Evolutionary conservation across 169 alveolate species (phyloP).

Genomic region (Toxoplasma gondii): DNA sequence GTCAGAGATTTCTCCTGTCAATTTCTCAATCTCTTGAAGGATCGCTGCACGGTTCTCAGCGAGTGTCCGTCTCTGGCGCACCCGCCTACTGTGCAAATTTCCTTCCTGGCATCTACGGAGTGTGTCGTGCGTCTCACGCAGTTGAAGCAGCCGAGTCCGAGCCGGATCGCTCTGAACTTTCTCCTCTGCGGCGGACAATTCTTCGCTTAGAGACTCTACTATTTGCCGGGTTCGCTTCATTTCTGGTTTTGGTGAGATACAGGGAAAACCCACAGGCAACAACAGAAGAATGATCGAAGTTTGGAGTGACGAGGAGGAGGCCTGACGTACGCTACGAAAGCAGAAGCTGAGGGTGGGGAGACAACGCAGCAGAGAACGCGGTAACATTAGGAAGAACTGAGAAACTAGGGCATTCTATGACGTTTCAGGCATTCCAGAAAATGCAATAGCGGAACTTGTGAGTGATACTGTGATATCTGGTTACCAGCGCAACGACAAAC

Average conservation of each 20-base stretch:
- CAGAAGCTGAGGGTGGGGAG: not conserved
- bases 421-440: no score
- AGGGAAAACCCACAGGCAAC: not conserved
- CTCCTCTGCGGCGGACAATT: not conserved
- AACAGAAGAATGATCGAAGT: not conserved
- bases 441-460: no score
- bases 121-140: not conserved
- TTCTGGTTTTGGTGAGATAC: not conserved
- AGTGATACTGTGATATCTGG: no score
- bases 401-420: not conserved
- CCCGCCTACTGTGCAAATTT: not conserved
- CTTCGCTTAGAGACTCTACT: not conserved
- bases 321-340: not conserved
- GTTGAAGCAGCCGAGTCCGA: not conserved
- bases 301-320: not conserved
- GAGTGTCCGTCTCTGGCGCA: not conserved
- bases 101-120: not conserved
- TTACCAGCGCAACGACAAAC: no score
- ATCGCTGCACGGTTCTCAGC: not conserved
- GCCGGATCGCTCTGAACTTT: not conserved
- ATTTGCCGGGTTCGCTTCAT: not conserved
- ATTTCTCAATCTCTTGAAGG: not conserved
- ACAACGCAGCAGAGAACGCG: not conserved
- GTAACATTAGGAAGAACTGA: not conserved
- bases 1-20: not conserved